A percentile compares a stretch with the other conserved stretches of the same genome.
Conservation (phyloP, 192 early-diverging fungal genomes). For the Gaertneriomyces semiglobifer region DNA sequence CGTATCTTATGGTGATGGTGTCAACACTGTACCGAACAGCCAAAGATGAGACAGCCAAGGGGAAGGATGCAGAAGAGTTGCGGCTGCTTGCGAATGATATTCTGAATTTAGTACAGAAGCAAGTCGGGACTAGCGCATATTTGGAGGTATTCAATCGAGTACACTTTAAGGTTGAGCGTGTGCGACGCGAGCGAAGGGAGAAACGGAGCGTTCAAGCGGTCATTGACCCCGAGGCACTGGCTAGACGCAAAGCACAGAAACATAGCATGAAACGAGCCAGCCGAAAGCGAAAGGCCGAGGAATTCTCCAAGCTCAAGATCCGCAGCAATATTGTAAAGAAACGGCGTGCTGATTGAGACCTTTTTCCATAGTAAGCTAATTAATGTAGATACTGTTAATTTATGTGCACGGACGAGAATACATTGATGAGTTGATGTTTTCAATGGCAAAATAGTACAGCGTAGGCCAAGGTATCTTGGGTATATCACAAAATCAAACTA, state of each 20-base stretch:
- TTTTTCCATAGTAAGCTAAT: too few relatives aligned
- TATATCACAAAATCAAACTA: too few relatives aligned
- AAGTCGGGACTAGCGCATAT: constrained; percentile 71
- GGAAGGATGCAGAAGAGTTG: constrained; percentile 63
- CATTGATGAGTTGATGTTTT: too few relatives aligned
- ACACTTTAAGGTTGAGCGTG: constrained; percentile 57
- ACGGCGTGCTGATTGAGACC: not conserved
- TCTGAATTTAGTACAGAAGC: constrained; percentile 67
- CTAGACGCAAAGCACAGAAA: constrained; percentile 67
- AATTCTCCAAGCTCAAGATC: constrained; percentile 32
- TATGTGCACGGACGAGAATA: too few relatives aligned
- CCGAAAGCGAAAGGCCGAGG: constrained; percentile 68
- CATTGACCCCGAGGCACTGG: constrained; percentile 70
- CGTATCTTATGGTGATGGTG: constrained; percentile 70
- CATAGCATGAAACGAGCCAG: constrained; percentile 66
- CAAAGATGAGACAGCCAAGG: constrained; percentile 67
- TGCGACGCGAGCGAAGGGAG: constrained; percentile 63
- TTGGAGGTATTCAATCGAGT: constrained; percentile 64
- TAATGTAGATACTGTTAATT: too few relatives aligned
- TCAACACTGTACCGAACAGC: constrained; percentile 77
- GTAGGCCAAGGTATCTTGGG: too few relatives aligned
- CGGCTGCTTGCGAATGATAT: constrained; percentile 77
- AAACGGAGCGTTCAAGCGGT: constrained; percentile 61
- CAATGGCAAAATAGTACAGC: too few relatives aligned
- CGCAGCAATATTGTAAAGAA: constrained; percentile 17